Conservation (phyloP, 768 basidiomycete species). For the Mycena belliarum region DNA sequence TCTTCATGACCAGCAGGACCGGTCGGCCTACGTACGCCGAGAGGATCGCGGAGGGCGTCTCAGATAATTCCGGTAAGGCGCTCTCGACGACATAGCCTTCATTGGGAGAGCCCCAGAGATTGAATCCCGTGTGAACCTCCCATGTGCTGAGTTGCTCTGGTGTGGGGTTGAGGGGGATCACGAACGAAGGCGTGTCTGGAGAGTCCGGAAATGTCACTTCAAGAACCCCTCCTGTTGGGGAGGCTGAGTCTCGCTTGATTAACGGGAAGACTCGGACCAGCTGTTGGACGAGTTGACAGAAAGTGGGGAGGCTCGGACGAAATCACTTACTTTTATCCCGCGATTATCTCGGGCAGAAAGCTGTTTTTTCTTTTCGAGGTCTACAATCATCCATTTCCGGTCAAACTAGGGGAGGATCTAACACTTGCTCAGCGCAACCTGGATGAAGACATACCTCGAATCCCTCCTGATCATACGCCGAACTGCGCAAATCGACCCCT, state of each 20-base stretch:
- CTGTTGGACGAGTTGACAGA: neutral
- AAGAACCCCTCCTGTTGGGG: constrained; percentile 16
- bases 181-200: constrained; percentile 16
- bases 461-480: constrained; percentile 18
- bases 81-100: constrained; percentile 20
- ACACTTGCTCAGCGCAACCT: neutral
- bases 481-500: constrained; percentile 14
- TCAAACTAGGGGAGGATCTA: constrained; percentile 6
- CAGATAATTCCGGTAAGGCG: neutral
- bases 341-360: constrained; percentile 23
- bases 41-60: constrained; percentile 21
- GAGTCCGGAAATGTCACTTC: constrained; percentile 21
- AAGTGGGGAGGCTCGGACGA: neutral
- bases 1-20: constrained; percentile 20
- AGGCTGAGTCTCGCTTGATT: constrained; percentile 14
- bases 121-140: constrained; percentile 15
- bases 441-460: constrained; percentile 8
- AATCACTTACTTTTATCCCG: constrained; percentile 17
- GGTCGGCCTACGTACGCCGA: constrained; percentile 15
- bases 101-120: constrained; percentile 14
- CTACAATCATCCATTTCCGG: constrained; percentile 23
- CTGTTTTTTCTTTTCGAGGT: constrained; percentile 23
- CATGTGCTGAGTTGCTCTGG: constrained; percentile 12
- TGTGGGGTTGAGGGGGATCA: constrained; percentile 18
- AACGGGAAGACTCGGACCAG: constrained; percentile 19